Evolutionary conservation across 371 early-diverging fungal species (phyloP), one percentile per base, ranked within the genome.

Genomic region (Mortierella sp.): DNA sequence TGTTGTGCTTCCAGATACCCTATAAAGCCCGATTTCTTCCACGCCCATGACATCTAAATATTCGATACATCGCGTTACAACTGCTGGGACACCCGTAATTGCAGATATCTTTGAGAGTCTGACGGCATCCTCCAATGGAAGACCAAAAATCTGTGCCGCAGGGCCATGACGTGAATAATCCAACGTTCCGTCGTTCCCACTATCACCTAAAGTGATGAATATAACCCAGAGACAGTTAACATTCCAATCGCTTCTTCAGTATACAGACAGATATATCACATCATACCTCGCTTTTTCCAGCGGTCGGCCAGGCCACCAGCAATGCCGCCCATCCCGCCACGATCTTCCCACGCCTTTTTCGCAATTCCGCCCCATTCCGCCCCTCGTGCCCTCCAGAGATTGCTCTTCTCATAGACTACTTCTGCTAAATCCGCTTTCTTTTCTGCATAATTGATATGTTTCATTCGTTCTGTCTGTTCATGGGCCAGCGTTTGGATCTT

Each of bases 51-150:
- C 81, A 62, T 95, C 94, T 48, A 96, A 80, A 76, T 93, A 96
- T 68, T 95, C 95, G 52, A 96, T 91, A 65, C 95, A 94, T 41
- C 95, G 84, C 53, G 87, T 88, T 33, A 96, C 87, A 21, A 95
- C 86, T 2, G 92, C 89, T 6, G 96, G 96, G 33, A 95, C 78
- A 45, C 86, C 84, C 59, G 88, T 86, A 9, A 84, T 84, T 0
- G 85, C 85, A 19, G 88, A 85, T n/a, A 92, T 82, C 15, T 84
- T 81, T 1, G 91, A 89, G 40, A 86, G 63, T 47, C 70, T 81
- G 9, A 90, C 87, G 1, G 91, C 92, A 16, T 84, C 79, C 57
- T 87, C 85, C 28, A 92, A 63, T 4, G 92, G 87, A 32, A 85
- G 73, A 2, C 92, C 90, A 83, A 92, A 92, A 4, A 91, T 83